Evolutionary conservation across 192 early-diverging fungal genomes (phyloP).

Genomic region (Gonapodya prolifera): DNA sequence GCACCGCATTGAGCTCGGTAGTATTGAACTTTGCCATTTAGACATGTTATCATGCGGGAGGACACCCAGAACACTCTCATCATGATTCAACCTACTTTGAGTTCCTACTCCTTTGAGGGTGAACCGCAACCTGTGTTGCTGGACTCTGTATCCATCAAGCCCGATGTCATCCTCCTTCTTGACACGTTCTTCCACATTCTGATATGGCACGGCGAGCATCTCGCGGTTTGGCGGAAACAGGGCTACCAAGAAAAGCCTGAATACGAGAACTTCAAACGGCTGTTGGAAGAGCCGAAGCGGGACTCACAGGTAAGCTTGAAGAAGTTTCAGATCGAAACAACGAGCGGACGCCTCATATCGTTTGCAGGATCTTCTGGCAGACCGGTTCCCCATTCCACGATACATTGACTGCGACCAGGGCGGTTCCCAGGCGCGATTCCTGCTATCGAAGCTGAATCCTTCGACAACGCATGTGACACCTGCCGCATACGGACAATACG

Average conservation of each 20-base stretch:
- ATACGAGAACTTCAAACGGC: slow-evolving; percentile 86
- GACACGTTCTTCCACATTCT: slow-evolving; percentile 99
- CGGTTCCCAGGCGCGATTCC: slow-evolving; percentile 95
- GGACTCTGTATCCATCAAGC: slow-evolving; percentile 97
- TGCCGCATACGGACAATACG: slow-evolving; percentile 23
- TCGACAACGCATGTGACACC: slow-evolving; percentile 78
- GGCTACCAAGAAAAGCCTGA: slow-evolving; percentile 89
- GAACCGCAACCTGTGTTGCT: slow-evolving; percentile 82
- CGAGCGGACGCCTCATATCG: not conserved
- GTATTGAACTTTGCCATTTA: slow-evolving; percentile 22
- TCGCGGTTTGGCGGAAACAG: slow-evolving; percentile 92
- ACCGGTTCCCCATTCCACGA: slow-evolving; percentile 94
- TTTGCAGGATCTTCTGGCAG: slow-evolving; percentile 69
- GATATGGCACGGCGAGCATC: slow-evolving; percentile 96
- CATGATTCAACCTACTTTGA: slow-evolving; percentile 98
- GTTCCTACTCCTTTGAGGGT: slow-evolving; percentile 77
- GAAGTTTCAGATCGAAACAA: not conserved
- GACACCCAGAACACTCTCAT: slow-evolving; percentile 94
- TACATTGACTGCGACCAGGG: slow-evolving; percentile 96
- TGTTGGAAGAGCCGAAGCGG: slow-evolving; percentile 79
- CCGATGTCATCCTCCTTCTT: slow-evolving; percentile 78
- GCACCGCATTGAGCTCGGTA: not conserved
- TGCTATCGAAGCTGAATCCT: slow-evolving; percentile 95
- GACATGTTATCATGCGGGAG: slow-evolving; percentile 87
- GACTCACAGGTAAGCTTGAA: slow-evolving; percentile 56